phyloP scores from a whole-genome alignment of 345 rosid species.

The Aurinia saxatilis region DNA sequence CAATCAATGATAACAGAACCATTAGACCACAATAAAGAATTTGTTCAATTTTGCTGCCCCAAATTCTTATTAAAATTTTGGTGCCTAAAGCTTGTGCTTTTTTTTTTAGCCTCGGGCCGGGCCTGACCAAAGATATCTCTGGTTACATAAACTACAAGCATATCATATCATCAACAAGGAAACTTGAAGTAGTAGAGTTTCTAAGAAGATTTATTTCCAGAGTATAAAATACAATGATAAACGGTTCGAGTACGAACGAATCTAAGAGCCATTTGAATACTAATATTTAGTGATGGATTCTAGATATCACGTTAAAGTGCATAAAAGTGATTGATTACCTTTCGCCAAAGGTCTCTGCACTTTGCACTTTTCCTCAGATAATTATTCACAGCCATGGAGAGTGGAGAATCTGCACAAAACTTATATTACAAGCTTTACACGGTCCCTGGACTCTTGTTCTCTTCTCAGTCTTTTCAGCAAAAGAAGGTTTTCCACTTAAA shows the following conservation, averaged over 20 bases:
- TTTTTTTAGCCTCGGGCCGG: too few relatives aligned
- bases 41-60: too few relatives aligned
- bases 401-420: constrained; percentile 25
- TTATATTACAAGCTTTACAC: background rate
- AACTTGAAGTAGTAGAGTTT: background rate
- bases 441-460: constrained; percentile 25
- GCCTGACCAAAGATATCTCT: background rate
- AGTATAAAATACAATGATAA: background rate
- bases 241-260: background rate
- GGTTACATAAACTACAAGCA: background rate
- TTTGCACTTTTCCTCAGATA: constrained; percentile 8
- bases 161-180: background rate
- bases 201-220: background rate
- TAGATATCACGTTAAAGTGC: constrained; percentile 15
- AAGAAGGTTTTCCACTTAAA: background rate
- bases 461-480: constrained; percentile 2
- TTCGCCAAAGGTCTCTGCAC: constrained; percentile 20
- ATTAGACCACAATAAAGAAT: too few relatives aligned
- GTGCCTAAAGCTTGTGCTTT: too few relatives aligned
- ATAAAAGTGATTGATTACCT: constrained; percentile 18
- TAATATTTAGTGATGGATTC: background rate
- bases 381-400: constrained; percentile 17
- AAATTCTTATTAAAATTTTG: too few relatives aligned
- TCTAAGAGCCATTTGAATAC: background rate
- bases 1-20: too few relatives aligned